Evolutionary conservation across 768 basidiomycete species (phyloP), one percentile per base, ranked within the genome.

Genomic region (Amanita thiersii): DNA sequence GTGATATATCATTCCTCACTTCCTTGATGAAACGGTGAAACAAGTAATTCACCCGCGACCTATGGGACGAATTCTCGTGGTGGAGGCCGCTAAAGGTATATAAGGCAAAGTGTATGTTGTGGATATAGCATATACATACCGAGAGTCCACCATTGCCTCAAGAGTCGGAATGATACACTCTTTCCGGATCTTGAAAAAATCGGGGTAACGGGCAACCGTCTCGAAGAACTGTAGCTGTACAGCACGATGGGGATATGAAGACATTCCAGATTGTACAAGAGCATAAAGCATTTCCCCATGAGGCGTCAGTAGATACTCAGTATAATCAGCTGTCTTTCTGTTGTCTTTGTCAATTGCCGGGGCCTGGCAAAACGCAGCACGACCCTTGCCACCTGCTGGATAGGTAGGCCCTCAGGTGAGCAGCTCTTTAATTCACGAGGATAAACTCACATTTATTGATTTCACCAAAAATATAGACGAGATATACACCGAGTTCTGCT

Each of bases 181-280:
- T 52, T 83, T 87, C 48, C 90, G 80, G 17, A 92, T 81, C 60
- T 87, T 91, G 79, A 97, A 98, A 59, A 99, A 98, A 52, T 98
- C 96, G 25, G 79, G 76, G 56, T 98, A 99, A 36, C 96, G 77
- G n/a, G 87, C 76, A 8, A 75, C 75, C 3, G 87, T 86, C 62
- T 99, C 96, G 49, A 97, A 97, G 60, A 88, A 92, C 55, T 94
- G 91, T 60, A 93, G 70, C 5, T 77, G 69, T 14, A 97, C 93
- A 9, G 81, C 72, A 21, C 80, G 79, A 61, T 93, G 85, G 4
- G 89, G 91, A 62, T 82, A 92, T 3, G 73, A 68, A 10, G 81
- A 79, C 40, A 97, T 79, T 24, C 85, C 80, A 17, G 88, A 87
- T 52, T 85, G 77, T 30, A 96, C 77, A 36, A 96, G 77, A 2